Conservation (phyloP, 257 asterid genomes). For the Nyctanthes arbortristis region DNA sequence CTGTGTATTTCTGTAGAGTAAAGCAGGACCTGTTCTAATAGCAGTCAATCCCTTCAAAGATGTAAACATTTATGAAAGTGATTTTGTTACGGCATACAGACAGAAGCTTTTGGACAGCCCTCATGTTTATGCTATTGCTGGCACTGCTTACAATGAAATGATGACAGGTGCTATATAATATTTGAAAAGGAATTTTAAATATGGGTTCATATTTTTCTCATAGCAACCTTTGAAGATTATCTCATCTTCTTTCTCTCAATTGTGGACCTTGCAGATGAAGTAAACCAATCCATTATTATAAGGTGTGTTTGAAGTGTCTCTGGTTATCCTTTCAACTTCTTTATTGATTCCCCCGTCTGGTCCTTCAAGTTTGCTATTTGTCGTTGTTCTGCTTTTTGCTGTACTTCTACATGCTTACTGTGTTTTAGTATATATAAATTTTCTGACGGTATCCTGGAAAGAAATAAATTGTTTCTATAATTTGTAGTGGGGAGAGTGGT, state of each 20-base stretch:
- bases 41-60: constrained; percentile 93
- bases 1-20: constrained; percentile 58
- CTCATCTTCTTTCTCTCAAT: constrained; percentile 17
- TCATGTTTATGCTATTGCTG: constrained; percentile 84
- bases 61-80: constrained; percentile 63
- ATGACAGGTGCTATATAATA: constrained; percentile 61
- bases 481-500: constrained; percentile 90
- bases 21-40: constrained; percentile 85
- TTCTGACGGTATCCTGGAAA: neutral
- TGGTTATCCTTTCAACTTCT: constrained; percentile 18
- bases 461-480: constrained; percentile 25
- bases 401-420: constrained; percentile 19
- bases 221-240: constrained; percentile 17
- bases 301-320: constrained; percentile 54
- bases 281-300: constrained; percentile 85
- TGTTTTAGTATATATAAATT: neutral
- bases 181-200: constrained; percentile 27
- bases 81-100: constrained; percentile 61
- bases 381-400: constrained; percentile 8
- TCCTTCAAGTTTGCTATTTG: constrained; percentile 17
- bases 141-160: constrained; percentile 72
- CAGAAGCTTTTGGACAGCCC: constrained; percentile 74
- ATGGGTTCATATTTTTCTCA: constrained; percentile 22
- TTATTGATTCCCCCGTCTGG: constrained; percentile 12
- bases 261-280: constrained; percentile 59